Base-by-base conservation (phyloP, 2,329 filamentous ascomycete species). In the Exophiala sp. region DNA sequence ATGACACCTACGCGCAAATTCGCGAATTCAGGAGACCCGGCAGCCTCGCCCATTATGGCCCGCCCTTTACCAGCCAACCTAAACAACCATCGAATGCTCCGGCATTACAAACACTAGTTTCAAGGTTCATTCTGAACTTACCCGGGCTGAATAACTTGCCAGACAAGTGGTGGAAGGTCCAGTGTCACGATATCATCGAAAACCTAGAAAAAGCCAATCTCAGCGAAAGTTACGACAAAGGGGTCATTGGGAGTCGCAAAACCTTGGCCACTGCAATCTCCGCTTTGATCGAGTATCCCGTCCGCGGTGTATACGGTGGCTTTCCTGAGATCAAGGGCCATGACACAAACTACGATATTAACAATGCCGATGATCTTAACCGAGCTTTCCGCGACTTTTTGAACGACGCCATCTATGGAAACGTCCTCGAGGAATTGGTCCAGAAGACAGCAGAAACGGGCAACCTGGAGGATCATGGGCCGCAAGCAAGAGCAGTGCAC, bases 201-300 rank as follows among this genome's bases (percentile, higher is more conserved):
- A 74, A 80, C 60, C 70, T 91, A 46, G 81, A 76, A 7, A 76
- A 81, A 24, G 84, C 81, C 1, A 80, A 87, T 43, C 70, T 91
- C 24, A 88, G 84, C 1, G 86, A 91, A 65, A 88, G 84, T 64
- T 91, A 89, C 62, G 86, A 91, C 65, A 88, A 88, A 66, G 86
- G 84, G 11, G 75, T 80, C 0, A 68, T 91, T 58, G 86, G 86
- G 0, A 81, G 82, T 52, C 75, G 86, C 44, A 89, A 88, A 69
- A 86, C 83, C 16, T 68, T 91, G 42, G 80, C 86, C 0, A 88
- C 86, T 5, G 85, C 83, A 0, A 75, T 82, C 8, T 84, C 83
- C 29, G 79, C 80, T 5, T 66, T 90, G 49, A 73, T 87, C 46
- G 86, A 89, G 67, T 81, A 82, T 62, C 70, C 86, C 10, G 80